Percentiles rank a stretch among this genome's conserved stretches.
These are phyloP conservation scores for Trametes versicolor DNA, from an alignment of 1,284 basidiomycete genomes.

Conservation along the genomic window DNA sequence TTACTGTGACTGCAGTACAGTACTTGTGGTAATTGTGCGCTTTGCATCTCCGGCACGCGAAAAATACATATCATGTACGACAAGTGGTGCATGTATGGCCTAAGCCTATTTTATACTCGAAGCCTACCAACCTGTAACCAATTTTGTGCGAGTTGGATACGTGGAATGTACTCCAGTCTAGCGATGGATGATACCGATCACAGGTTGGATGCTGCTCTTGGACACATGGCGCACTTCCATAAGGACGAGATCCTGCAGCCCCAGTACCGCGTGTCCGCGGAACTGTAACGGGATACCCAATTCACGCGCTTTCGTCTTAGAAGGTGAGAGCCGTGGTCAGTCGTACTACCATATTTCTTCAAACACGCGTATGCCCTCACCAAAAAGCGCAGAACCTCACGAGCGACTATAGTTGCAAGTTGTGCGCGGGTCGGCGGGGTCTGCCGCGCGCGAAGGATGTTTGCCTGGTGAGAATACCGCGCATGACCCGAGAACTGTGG, in stretches of 20 bases:
- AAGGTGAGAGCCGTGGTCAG: neutral
- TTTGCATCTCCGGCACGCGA: too few relatives aligned
- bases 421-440: slow-evolving; percentile 4
- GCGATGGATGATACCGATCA: neutral
- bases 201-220: slow-evolving; percentile 16
- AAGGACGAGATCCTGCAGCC: slow-evolving; percentile 9
- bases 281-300: neutral
- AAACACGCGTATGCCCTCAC: neutral
- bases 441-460: neutral
- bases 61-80: too few relatives aligned
- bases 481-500: neutral
- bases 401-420: neutral
- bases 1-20: too few relatives aligned
- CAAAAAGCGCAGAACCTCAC: slow-evolving; percentile 1
- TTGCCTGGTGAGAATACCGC: slow-evolving; percentile 1
- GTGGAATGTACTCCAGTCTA: too few relatives aligned
- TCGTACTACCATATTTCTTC: too few relatives aligned
- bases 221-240: slow-evolving; percentile 14
- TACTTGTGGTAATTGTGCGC: too few relatives aligned
- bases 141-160: too few relatives aligned
- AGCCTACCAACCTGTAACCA: too few relatives aligned
- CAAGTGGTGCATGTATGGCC: too few relatives aligned
- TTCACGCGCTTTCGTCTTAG: neutral
- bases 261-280: neutral
- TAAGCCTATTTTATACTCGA: too few relatives aligned